Evolutionary conservation across 2,329 filamentous ascomycete genomes (phyloP).

Genomic region (Penicillium rolfsii): DNA sequence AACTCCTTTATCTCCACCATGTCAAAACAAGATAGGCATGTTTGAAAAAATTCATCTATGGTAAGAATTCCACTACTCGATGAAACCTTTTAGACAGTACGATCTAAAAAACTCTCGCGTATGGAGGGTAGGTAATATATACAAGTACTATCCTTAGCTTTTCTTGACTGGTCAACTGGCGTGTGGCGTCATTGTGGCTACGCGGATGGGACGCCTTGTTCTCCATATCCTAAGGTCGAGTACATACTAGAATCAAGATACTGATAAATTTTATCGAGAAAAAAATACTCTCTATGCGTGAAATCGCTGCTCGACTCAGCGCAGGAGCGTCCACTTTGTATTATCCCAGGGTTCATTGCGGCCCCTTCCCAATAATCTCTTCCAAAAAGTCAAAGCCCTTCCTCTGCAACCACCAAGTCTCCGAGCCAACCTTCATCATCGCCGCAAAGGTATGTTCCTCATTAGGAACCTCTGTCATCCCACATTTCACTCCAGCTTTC

Average conservation of each 20-base stretch:
- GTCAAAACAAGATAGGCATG: neutral
- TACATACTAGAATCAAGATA: too few relatives aligned
- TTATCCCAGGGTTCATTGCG: neutral
- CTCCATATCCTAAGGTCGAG: too few relatives aligned
- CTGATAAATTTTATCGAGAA: too few relatives aligned
- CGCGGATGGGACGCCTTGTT: too few relatives aligned
- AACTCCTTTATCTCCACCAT: neutral
- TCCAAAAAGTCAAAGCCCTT: slow-evolving; percentile 50
- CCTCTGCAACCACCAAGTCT: slow-evolving; percentile 41
- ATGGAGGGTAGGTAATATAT: neutral
- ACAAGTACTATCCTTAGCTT: too few relatives aligned
- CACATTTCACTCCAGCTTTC: slow-evolving; percentile 39
- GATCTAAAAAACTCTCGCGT: neutral
- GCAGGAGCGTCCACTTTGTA: neutral
- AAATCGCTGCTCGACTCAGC: too few relatives aligned
- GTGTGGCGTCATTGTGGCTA: too few relatives aligned
- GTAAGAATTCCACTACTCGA: neutral
- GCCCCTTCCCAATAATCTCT: slow-evolving; percentile 26
- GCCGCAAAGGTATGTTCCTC: slow-evolving; percentile 52
- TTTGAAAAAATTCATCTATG: neutral
- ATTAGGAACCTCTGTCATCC: slow-evolving; percentile 43
- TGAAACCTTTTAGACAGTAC: neutral
- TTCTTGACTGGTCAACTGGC: too few relatives aligned
- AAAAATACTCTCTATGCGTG: too few relatives aligned
- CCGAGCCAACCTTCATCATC: slow-evolving; percentile 47